Percentiles rank a stretch among this genome's conserved stretches.
Conservation (phyloP, 1,139 yeast species). For the Candida glucosophila region DNA sequence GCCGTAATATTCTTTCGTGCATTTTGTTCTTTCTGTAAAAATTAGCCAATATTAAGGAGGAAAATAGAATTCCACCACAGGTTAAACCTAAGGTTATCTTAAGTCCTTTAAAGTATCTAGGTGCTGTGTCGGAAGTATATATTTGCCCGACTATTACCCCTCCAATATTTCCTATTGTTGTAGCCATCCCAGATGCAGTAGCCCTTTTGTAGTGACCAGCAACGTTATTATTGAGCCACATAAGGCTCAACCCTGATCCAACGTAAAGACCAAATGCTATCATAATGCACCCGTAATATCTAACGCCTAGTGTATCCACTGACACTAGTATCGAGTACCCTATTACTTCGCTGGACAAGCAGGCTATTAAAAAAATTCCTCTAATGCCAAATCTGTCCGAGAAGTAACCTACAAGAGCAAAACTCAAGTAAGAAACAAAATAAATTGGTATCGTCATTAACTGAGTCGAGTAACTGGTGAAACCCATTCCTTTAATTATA, state of each 20-base stretch:
- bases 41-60: not conserved
- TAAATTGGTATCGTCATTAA: slow-evolving; percentile 43
- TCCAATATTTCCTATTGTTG: slow-evolving; percentile 35
- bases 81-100: slow-evolving; percentile 1
- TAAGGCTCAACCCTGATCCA: slow-evolving; percentile 32
- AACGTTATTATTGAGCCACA: slow-evolving; percentile 37
- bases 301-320: slow-evolving; percentile 19
- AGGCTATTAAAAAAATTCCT: slow-evolving; percentile 11
- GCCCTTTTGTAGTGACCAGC: slow-evolving; percentile 40
- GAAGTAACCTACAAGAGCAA: slow-evolving; percentile 23
- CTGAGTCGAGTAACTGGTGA: slow-evolving; percentile 33
- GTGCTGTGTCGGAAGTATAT: slow-evolving; percentile 34
- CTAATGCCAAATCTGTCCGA: slow-evolving; percentile 24
- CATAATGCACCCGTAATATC: slow-evolving; percentile 40
- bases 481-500: slow-evolving; percentile 37
- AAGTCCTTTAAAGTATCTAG: slow-evolving; percentile 32
- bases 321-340: slow-evolving; percentile 32
- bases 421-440: slow-evolving; percentile 30
- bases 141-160: slow-evolving; percentile 43
- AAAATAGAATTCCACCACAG: not conserved
- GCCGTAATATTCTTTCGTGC: not conserved
- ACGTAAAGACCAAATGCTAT: slow-evolving; percentile 29
- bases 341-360: not conserved
- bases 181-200: slow-evolving; percentile 33
- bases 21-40: not conserved